Percentiles rank a stretch among this genome's conserved stretches.
Evolutionary conservation across 1,284 basidiomycete genomes (phyloP).

Genomic region (Wallemia ichthyophaga): DNA sequence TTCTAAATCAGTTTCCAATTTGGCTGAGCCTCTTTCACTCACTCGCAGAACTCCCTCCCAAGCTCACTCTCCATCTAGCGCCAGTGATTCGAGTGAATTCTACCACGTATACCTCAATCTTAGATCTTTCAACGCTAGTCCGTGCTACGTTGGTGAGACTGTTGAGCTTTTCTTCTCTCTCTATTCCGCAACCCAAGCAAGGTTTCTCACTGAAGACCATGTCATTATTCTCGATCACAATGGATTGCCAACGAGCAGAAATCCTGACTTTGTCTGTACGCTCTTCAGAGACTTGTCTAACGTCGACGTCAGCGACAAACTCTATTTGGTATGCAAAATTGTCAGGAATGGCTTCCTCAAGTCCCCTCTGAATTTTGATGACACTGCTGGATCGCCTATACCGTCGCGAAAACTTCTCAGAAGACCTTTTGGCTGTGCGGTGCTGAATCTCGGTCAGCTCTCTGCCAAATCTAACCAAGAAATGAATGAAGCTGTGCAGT

Average conservation of each 20-base stretch:
- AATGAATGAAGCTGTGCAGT: constrained; percentile 22
- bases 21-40: neutral
- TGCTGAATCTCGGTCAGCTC: constrained; percentile 54
- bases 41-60: neutral
- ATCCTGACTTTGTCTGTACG: constrained; percentile 33
- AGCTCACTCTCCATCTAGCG: neutral
- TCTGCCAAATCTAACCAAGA: constrained; percentile 26
- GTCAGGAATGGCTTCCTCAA: constrained; percentile 66
- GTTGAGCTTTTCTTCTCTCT: constrained; percentile 81
- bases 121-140: constrained; percentile 65
- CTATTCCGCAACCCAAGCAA: constrained; percentile 46
- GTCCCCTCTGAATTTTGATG: constrained; percentile 3
- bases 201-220: constrained; percentile 83
- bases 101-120: constrained; percentile 71
- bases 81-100: constrained; percentile 24
- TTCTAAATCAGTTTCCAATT: constrained; percentile 1
- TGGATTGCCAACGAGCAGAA: constrained; percentile 49
- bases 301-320: constrained; percentile 50
- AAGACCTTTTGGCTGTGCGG: constrained; percentile 75
- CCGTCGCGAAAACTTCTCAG: constrained; percentile 22
- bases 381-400: neutral
- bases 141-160: constrained; percentile 63
- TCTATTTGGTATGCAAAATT: constrained; percentile 68
- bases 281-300: constrained; percentile 65
- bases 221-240: constrained; percentile 71